Percentiles rank a stretch among this genome's conserved stretches.
These are phyloP conservation scores for Mycena polygramma DNA, from an alignment of 768 basidiomycete species.

Conservation along the genomic window DNA sequence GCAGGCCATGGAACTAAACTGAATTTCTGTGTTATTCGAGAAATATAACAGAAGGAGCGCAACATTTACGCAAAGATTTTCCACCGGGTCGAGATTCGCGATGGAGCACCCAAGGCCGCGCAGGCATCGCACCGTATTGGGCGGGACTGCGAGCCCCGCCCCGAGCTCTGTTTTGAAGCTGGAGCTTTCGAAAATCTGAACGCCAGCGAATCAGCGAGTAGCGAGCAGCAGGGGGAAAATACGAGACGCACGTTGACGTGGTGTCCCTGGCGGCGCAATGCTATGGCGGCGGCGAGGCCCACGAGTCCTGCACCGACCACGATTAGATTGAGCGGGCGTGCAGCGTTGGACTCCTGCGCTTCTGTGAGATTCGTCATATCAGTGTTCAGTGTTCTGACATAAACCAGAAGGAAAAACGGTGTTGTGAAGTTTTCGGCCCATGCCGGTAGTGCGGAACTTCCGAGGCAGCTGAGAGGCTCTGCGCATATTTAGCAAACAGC, in stretches of 20 bases:
- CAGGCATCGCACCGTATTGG: slow-evolving; percentile 28
- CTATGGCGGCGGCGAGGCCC: slow-evolving; percentile 29
- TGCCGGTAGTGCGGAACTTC: too few relatives aligned
- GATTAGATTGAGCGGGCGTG: slow-evolving; percentile 15
- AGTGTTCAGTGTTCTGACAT: too few relatives aligned
- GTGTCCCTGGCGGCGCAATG: slow-evolving; percentile 31
- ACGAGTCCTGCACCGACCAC: slow-evolving; percentile 35
- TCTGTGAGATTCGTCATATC: too few relatives aligned
- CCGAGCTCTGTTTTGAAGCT: slow-evolving; percentile 32
- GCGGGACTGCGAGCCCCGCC: slow-evolving; percentile 31
- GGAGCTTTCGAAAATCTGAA: slow-evolving; percentile 32
- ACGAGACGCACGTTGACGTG: slow-evolving; percentile 17
- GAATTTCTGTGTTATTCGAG: not conserved
- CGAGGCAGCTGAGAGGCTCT: not conserved
- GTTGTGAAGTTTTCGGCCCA: too few relatives aligned
- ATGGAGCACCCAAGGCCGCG: slow-evolving; percentile 26
- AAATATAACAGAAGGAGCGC: not conserved
- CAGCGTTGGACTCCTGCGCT: not conserved
- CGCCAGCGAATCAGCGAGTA: not conserved
- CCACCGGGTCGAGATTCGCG: slow-evolving; percentile 21
- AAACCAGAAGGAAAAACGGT: too few relatives aligned
- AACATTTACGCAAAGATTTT: slow-evolving; percentile 29
- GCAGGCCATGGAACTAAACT: slow-evolving; percentile 36
- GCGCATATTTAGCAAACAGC: not conserved
- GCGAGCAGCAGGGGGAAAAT: too few relatives aligned